Evolutionary conservation across 441 rosid species (phyloP).

Genomic region (Geranium incanum): DNA sequence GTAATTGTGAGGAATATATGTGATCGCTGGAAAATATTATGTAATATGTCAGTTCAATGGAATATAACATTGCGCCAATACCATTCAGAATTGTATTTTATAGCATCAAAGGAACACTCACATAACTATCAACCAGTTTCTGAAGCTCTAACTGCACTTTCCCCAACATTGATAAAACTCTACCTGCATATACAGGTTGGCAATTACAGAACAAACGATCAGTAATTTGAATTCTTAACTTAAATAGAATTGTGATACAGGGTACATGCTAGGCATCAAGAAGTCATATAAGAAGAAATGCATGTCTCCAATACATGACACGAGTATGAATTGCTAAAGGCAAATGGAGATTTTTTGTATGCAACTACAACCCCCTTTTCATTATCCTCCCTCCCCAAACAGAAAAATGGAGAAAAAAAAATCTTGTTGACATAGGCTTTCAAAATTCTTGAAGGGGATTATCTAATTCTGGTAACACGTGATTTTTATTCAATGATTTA

Average conservation of each 20-base stretch:
- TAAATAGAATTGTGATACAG: background rate
- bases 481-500: background rate
- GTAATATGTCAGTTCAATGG: conserved; percentile 17
- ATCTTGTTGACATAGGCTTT: background rate
- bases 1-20: conserved; percentile 75
- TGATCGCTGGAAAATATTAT: conserved; percentile 64
- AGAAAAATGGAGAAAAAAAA: no score
- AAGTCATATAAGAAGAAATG: background rate
- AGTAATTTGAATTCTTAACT: background rate
- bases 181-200: conserved; percentile 42
- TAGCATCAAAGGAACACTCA: conserved; percentile 35
- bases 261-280: background rate
- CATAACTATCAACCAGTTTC: conserved; percentile 80
- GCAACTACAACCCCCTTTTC: background rate
- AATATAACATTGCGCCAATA: background rate
- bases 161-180: conserved; percentile 61
- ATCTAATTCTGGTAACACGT: background rate
- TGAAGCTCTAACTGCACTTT: conserved; percentile 82
- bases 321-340: background rate
- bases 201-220: background rate
- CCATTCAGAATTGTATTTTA: conserved; percentile 13
- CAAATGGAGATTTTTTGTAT: background rate
- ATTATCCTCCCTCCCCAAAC: background rate
- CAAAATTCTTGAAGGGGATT: background rate
- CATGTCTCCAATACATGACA: background rate